Percentiles rank a stretch among this genome's conserved stretches.
These are phyloP conservation scores for Candida vartiovaarae DNA, from an alignment of 805 yeast species.

Conservation along the genomic window DNA sequence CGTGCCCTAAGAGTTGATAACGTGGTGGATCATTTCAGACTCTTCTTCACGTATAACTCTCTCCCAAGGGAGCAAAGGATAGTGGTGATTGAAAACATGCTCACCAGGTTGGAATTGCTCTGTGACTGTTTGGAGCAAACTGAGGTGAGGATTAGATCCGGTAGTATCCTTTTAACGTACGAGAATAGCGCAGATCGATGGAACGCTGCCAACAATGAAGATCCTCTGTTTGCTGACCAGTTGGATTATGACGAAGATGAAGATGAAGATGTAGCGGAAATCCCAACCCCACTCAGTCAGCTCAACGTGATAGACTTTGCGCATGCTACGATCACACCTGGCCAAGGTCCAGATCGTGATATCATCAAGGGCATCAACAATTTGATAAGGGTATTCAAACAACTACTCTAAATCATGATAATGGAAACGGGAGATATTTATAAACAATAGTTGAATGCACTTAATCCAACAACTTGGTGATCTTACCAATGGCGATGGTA, in stretches of 20 bases:
- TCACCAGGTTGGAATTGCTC: slow-evolving; percentile 56
- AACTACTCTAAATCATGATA: neutral
- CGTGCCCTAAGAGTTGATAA: slow-evolving; percentile 41
- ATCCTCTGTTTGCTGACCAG: slow-evolving; percentile 31
- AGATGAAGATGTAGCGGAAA: slow-evolving; percentile 20
- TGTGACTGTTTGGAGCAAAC: slow-evolving; percentile 55
- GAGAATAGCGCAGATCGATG: slow-evolving; percentile 62
- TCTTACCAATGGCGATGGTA: slow-evolving; percentile 97
- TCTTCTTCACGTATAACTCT: slow-evolving; percentile 36
- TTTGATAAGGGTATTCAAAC: slow-evolving; percentile 31
- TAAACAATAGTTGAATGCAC: neutral
- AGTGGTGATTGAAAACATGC: slow-evolving; percentile 38
- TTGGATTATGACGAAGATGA: slow-evolving; percentile 27
- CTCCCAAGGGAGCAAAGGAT: slow-evolving; percentile 27
- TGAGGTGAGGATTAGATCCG: slow-evolving; percentile 62
- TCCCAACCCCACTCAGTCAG: slow-evolving; percentile 40
- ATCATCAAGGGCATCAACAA: slow-evolving; percentile 63
- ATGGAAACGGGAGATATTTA: neutral
- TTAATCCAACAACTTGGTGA: slow-evolving; percentile 71
- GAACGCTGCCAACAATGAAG: slow-evolving; percentile 35
- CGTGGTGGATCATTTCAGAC: slow-evolving; percentile 37
- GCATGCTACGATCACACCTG: slow-evolving; percentile 61
- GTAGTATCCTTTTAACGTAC: slow-evolving; percentile 64
- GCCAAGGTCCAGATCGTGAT: slow-evolving; percentile 66
- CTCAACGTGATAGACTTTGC: slow-evolving; percentile 84